These are phyloP conservation scores for Dactylellina parvicollis DNA, from an alignment of 2,329 filamentous ascomycete genomes.

Conservation along the genomic window DNA sequence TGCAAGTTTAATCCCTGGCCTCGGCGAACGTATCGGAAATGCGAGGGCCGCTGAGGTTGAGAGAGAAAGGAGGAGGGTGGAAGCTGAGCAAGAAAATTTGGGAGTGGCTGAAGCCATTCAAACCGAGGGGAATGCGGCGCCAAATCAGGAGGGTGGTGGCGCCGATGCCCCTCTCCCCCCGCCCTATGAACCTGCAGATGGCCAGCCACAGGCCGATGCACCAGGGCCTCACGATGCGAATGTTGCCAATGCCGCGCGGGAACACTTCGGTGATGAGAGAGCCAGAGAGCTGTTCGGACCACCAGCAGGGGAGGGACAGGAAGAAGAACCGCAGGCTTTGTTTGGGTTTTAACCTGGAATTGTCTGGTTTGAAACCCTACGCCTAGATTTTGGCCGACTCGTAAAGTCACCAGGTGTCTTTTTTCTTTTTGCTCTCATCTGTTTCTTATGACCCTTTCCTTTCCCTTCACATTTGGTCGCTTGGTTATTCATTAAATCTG, in stretches of 20 bases:
- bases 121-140: no score
- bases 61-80: constrained; percentile 5
- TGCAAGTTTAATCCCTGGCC: constrained; percentile 57
- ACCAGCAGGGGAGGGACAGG: not conserved
- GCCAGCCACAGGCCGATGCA: not conserved
- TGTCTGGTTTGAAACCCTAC: not conserved
- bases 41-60: constrained; percentile 14
- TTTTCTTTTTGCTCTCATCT: constrained; percentile 3
- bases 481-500: not conserved
- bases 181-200: not conserved
- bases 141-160: not conserved
- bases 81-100: not conserved
- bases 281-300: constrained; percentile 18
- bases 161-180: no score
- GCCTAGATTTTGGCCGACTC: not conserved
- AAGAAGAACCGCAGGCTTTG: constrained; percentile 20
- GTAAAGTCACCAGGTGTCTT: not conserved
- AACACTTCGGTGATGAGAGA: constrained; percentile 21
- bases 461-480: not conserved
- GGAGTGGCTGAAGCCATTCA: no score
- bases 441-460: not conserved
- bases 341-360: constrained; percentile 13
- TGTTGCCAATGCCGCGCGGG: constrained; percentile 24
- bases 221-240: constrained; percentile 12
- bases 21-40: constrained; percentile 45